Conservation (phyloP, 768 basidiomycete genomes). For the Tubosaeta brunneosetosa region DNA sequence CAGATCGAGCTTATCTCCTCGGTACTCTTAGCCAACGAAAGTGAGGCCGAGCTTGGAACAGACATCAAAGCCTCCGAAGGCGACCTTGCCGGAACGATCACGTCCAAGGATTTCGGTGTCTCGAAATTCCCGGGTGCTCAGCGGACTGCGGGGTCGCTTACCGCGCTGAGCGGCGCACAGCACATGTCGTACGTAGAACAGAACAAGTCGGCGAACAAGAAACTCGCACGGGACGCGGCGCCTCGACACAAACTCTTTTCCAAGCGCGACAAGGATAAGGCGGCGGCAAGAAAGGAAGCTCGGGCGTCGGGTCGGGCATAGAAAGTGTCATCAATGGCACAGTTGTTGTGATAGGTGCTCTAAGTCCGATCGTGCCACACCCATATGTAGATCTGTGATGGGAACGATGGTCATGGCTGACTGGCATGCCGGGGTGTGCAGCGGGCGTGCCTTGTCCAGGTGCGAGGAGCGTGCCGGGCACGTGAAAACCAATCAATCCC, state of each 20-base stretch:
- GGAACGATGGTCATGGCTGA: slow-evolving; percentile 11
- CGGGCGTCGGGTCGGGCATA: slow-evolving; percentile 30
- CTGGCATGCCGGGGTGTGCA: slow-evolving; percentile 9
- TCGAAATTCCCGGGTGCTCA: slow-evolving; percentile 63
- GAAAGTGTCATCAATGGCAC: slow-evolving; percentile 1
- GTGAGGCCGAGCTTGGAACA: slow-evolving; percentile 80
- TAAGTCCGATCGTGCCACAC: slow-evolving; percentile 13
- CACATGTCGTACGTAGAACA: slow-evolving; percentile 93
- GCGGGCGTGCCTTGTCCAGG: slow-evolving; percentile 24
- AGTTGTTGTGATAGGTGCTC: slow-evolving; percentile 12
- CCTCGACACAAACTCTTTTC: slow-evolving; percentile 76
- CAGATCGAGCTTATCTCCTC: slow-evolving; percentile 96
- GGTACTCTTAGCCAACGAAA: slow-evolving; percentile 87
- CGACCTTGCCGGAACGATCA: slow-evolving; percentile 80
- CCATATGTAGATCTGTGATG: slow-evolving; percentile 11
- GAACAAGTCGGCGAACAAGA: slow-evolving; percentile 87
- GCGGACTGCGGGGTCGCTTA: slow-evolving; percentile 76
- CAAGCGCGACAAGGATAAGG: slow-evolving; percentile 77
- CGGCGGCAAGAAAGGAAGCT: slow-evolving; percentile 45
- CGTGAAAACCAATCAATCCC: slow-evolving; percentile 28
- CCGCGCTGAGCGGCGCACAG: slow-evolving; percentile 81
- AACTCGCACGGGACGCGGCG: slow-evolving; percentile 49
- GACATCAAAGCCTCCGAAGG: slow-evolving; percentile 83
- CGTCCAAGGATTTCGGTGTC: slow-evolving; percentile 79
- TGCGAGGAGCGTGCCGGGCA: slow-evolving; percentile 20